phyloP scores from a whole-genome alignment of 2,329 filamentous ascomycete genomes.

The Cyphellophora europaea region DNA sequence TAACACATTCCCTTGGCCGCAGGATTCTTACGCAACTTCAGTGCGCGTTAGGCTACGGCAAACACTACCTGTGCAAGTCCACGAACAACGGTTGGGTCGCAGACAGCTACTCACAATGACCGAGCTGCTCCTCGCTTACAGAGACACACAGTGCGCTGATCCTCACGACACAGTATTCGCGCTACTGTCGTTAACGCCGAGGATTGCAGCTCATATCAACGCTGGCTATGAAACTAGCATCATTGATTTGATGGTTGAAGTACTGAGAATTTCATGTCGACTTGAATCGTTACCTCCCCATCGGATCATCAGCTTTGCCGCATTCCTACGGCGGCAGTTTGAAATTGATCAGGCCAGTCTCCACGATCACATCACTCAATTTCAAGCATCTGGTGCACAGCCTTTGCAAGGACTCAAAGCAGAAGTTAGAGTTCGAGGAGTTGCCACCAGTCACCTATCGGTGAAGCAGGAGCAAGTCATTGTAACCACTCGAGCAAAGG shows the following conservation, averaged over 20 bases:
- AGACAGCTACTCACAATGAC: neutral
- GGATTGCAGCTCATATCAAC: neutral
- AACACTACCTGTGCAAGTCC: neutral
- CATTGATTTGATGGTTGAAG: slow-evolving; percentile 1
- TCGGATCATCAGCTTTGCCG: neutral
- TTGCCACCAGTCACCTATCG: neutral
- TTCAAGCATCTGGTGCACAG: neutral
- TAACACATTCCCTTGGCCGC: neutral
- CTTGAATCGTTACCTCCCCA: neutral
- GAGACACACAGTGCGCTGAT: neutral
- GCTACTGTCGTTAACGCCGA: neutral
- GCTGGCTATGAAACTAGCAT: neutral
- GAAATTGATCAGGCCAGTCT: neutral
- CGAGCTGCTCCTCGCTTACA: neutral
- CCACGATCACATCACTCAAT: neutral
- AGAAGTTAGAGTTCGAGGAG: neutral
- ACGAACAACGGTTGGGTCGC: neutral
- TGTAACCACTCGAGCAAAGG: neutral
- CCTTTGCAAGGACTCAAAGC: neutral
- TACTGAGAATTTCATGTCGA: neutral
- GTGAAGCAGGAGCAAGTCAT: neutral
- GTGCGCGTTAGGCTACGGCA: neutral
- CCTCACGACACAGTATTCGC: neutral
- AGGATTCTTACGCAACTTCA: neutral
- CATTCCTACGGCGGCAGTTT: neutral